Conservation (phyloP, 164 flowering plant species). For the Liquidambar formosana region DNA sequence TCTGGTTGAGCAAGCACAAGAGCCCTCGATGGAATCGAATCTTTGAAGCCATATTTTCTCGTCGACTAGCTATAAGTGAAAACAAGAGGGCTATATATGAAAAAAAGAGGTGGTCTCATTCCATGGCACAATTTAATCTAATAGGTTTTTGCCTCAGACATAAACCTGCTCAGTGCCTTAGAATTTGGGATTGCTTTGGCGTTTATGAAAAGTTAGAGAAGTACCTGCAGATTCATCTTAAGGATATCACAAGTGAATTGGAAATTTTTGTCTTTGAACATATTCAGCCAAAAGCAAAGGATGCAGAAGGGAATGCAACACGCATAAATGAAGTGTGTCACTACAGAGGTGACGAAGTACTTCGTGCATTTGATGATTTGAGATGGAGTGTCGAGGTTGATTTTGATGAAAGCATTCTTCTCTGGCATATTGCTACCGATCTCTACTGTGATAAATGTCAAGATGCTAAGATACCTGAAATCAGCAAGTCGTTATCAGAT, state of each 20-base stretch:
- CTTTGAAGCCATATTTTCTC: no score
- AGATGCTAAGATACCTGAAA: no score
- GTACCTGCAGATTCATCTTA: neutral
- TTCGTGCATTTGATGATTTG: neutral
- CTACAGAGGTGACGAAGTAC: neutral
- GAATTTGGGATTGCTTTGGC: neutral
- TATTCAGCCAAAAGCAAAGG: no score
- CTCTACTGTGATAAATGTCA: neutral
- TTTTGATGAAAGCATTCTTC: neutral
- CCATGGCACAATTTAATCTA: neutral
- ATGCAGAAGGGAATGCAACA: no score
- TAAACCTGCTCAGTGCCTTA: neutral
- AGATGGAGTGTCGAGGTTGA: neutral
- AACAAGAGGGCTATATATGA: no score
- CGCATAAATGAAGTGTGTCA: no score
- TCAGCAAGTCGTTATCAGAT: no score
- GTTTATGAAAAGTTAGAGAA: neutral
- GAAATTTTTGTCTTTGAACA: no score
- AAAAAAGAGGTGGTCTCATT: neutral
- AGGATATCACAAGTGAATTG: neutral
- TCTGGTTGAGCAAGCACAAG: neutral
- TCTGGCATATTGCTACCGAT: slow-evolving; percentile 8
- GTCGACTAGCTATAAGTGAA: neutral
- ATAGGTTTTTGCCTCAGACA: neutral
- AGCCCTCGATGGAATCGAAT: neutral